Evolutionary conservation across 2,329 filamentous ascomycete genomes (phyloP).

Genomic region (Alternaria novae-zelandiae): DNA sequence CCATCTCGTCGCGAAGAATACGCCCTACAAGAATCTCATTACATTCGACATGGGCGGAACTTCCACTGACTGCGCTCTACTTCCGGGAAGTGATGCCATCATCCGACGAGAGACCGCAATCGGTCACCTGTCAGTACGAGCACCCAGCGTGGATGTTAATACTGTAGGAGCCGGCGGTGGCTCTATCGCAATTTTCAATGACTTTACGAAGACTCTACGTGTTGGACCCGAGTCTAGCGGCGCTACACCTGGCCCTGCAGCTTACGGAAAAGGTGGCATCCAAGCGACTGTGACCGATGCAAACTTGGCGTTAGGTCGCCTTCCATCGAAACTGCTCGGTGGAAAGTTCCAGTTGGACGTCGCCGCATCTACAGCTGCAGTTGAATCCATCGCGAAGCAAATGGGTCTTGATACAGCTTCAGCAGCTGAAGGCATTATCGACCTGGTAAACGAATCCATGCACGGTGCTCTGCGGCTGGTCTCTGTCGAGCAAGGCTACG

Average conservation of each 20-base stretch:
- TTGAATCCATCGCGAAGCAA: slow-evolving; percentile 53
- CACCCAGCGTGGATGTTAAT: slow-evolving; percentile 57
- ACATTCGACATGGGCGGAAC: slow-evolving; percentile 61
- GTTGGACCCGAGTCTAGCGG: slow-evolving; percentile 60
- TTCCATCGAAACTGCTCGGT: slow-evolving; percentile 55
- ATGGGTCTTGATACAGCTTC: slow-evolving; percentile 54
- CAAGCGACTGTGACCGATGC: slow-evolving; percentile 59
- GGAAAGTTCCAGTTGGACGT: slow-evolving; percentile 56
- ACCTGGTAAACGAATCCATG: slow-evolving; percentile 60
- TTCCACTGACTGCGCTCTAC: slow-evolving; percentile 57
- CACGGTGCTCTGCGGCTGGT: slow-evolving; percentile 59
- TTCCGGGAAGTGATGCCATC: slow-evolving; percentile 52
- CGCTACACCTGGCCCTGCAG: slow-evolving; percentile 57
- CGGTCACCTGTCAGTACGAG: slow-evolving; percentile 53
- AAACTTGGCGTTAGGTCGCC: slow-evolving; percentile 56
- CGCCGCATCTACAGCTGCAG: slow-evolving; percentile 50
- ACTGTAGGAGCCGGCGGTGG: slow-evolving; percentile 60
- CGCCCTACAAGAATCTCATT: slow-evolving; percentile 57
- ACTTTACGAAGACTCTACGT: slow-evolving; percentile 56
- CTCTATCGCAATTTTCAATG: slow-evolving; percentile 57
- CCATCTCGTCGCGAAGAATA: slow-evolving; percentile 54
- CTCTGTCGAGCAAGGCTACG: slow-evolving; percentile 60
- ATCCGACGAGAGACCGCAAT: slow-evolving; percentile 57
- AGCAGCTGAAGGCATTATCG: slow-evolving; percentile 58
- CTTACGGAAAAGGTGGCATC: slow-evolving; percentile 56